Percentiles rank a stretch among this genome's conserved stretches.
Conservation (phyloP, 108 stramenopile genomes). For the Cyclotella atomus region DNA sequence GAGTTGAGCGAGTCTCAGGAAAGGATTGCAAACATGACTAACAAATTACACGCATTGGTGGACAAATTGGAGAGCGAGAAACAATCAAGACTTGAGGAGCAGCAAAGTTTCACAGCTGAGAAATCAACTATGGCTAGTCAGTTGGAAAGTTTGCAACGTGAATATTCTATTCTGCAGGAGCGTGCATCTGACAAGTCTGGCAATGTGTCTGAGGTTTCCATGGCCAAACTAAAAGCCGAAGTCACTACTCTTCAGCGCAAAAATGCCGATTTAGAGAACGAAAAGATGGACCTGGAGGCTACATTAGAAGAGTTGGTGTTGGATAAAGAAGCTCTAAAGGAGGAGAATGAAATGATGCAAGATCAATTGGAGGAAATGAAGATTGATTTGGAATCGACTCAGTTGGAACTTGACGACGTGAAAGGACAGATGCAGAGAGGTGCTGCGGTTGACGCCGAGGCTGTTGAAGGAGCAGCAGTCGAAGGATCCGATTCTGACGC, state of each 20-base stretch:
- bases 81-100: constrained; percentile 21
- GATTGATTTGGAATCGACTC: constrained; percentile 78
- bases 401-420: constrained; percentile 82
- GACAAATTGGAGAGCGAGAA: constrained; percentile 21
- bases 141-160: constrained; percentile 26
- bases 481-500: too few relatives aligned
- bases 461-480: constrained; percentile 11
- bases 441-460: constrained; percentile 8
- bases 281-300: constrained; percentile 70
- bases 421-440: constrained; percentile 53
- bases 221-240: constrained; percentile 76
- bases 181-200: constrained; percentile 29
- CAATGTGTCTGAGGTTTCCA: constrained; percentile 21
- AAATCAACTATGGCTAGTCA: constrained; percentile 21
- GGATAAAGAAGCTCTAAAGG: constrained; percentile 80
- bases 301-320: constrained; percentile 81
- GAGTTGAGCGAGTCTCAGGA: constrained; percentile 37
- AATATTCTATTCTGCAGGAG: constrained; percentile 40
- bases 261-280: constrained; percentile 67
- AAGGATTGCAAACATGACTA: constrained; percentile 22
- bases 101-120: constrained; percentile 14
- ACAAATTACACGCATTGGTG: constrained; percentile 1
- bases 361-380: constrained; percentile 78
- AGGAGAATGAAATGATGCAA: constrained; percentile 79
- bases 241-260: constrained; percentile 62